These are phyloP conservation scores for Themeda triandra DNA, from an alignment of 176 grass and related monocot species.

Conservation along the genomic window DNA sequence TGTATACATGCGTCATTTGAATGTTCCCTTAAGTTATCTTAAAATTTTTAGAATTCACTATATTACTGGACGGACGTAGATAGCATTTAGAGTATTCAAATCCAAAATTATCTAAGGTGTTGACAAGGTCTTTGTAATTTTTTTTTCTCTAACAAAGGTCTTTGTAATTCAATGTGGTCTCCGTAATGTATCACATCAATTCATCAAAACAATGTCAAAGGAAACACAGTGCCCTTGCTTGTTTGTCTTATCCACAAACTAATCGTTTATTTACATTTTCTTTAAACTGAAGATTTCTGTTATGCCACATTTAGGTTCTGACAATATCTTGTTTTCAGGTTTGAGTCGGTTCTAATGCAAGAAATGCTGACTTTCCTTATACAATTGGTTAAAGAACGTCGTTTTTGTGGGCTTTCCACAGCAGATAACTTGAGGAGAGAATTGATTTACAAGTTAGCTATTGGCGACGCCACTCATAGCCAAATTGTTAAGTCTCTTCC, in stretches of 20 bases:
- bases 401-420: constrained; percentile 88
- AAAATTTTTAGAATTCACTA: too few species aligned
- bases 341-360: constrained; percentile 81
- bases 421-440: constrained; percentile 91
- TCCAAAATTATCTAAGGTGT: not conserved
- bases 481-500: constrained; percentile 91
- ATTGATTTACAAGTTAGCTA: constrained; percentile 74
- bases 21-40: too few species aligned
- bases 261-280: constrained; percentile 15
- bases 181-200: not conserved
- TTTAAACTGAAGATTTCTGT: not conserved
- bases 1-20: too few species aligned
- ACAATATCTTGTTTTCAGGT: constrained; percentile 50
- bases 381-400: constrained; percentile 92
- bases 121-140: not conserved
- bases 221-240: not conserved
- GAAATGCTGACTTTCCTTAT: constrained; percentile 93
- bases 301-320: not conserved
- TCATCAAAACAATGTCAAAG: not conserved
- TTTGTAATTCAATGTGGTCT: not conserved
- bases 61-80: too few species aligned
- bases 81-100: not conserved
- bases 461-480: constrained; percentile 89
- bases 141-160: too few species aligned
- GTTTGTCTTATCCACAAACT: not conserved